Evolutionary conservation across 331 rosid genomes (phyloP).

Genomic region (Acacia pycnantha): DNA sequence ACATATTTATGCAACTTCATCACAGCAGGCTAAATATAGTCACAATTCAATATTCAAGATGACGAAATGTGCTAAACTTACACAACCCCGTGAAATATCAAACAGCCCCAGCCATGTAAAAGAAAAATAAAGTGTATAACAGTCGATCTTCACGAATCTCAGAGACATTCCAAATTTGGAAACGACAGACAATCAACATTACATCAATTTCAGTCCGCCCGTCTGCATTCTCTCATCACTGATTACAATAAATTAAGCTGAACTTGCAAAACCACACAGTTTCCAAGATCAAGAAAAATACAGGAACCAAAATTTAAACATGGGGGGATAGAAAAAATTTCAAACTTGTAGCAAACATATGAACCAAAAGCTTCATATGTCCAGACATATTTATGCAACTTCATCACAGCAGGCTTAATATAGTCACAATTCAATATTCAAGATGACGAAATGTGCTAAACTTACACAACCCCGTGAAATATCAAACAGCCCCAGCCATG

Average conservation of each 20-base stretch:
- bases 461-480: no score
- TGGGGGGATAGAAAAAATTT: not conserved
- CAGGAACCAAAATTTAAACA: not conserved
- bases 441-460: no score
- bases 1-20: constrained; percentile 45
- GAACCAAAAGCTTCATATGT: no score
- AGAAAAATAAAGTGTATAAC: not conserved
- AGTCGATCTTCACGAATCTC: constrained; percentile 23
- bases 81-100: not conserved
- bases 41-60: not conserved
- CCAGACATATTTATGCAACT: no score
- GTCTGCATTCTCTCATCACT: constrained; percentile 51
- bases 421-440: no score
- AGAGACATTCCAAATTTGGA: constrained; percentile 45
- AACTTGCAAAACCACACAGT: not conserved
- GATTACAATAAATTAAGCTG: not conserved
- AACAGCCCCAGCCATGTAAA: not conserved
- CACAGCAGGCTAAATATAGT: constrained; percentile 15
- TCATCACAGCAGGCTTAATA: no score
- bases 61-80: not conserved
- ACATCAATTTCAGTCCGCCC: constrained; percentile 66
- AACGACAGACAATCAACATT: constrained; percentile 54
- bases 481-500: not conserved
- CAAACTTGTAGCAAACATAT: no score
- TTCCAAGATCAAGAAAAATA: not conserved